phyloP scores from a whole-genome alignment of 768 basidiomycete genomes.

The Tricholoma furcatifolium region DNA sequence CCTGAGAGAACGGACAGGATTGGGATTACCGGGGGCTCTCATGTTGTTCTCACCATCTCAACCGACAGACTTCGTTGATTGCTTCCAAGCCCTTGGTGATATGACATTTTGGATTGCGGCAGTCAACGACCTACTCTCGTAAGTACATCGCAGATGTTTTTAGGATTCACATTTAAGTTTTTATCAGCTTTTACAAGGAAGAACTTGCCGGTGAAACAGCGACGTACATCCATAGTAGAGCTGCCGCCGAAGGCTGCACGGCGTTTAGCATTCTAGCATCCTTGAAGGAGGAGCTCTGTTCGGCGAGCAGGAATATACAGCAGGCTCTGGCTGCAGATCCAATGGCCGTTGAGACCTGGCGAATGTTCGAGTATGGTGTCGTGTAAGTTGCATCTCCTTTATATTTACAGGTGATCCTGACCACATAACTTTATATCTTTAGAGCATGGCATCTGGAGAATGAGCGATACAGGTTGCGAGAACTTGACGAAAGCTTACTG shows the following conservation, averaged over 20 bases:
- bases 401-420: neutral
- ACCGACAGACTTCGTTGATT: neutral
- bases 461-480: neutral
- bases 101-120: conserved; percentile 11
- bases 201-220: conserved; percentile 18
- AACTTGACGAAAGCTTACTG: neutral
- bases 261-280: conserved; percentile 7
- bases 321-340: neutral
- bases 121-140: conserved; percentile 8
- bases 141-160: neutral
- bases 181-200: conserved; percentile 17
- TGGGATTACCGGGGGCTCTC: conserved; percentile 5
- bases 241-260: conserved; percentile 5
- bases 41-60: conserved; percentile 7
- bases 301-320: conserved; percentile 4
- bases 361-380: conserved; percentile 8
- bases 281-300: conserved; percentile 14
- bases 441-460: neutral
- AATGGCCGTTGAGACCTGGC: conserved; percentile 8
- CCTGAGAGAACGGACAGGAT: conserved; percentile 2
- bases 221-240: conserved; percentile 14
- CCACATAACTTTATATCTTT: too few relatives aligned
- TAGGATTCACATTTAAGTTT: neutral
- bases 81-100: conserved; percentile 7
- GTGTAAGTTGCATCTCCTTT: neutral